Evolutionary conservation across 805 yeast species (phyloP).

Genomic region (Kockiozyma suomiensis): DNA sequence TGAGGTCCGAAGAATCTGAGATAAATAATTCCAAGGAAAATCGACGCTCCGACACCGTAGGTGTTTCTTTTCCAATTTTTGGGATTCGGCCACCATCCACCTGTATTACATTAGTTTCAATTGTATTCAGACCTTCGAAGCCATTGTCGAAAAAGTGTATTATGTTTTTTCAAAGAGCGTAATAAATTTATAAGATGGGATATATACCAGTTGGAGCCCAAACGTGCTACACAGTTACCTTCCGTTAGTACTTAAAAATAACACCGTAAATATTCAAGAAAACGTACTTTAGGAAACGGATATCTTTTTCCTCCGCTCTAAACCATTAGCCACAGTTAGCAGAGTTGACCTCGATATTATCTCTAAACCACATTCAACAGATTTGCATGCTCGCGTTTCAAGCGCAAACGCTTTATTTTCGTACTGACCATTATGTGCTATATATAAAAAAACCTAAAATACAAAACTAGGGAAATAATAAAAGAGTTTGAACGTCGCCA

Average conservation of each 20-base stretch:
- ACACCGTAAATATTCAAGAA: not conserved
- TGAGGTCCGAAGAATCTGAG: slow-evolving; percentile 19
- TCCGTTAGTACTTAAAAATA: not conserved
- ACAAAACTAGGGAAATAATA: no score
- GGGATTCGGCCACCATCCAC: slow-evolving; percentile 62
- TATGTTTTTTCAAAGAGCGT: no score
- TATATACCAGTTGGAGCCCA: slow-evolving; percentile 35
- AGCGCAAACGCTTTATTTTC: not conserved
- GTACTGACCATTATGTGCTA: not conserved
- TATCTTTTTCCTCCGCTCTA: slow-evolving; percentile 38
- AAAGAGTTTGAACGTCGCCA: no score
- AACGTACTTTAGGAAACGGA: slow-evolving; percentile 38
- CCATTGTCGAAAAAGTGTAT: no score
- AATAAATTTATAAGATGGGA: not conserved
- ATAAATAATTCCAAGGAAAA: slow-evolving; percentile 11
- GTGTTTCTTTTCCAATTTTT: slow-evolving; percentile 54
- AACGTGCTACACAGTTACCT: slow-evolving; percentile 33
- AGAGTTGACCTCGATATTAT: not conserved
- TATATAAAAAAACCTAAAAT: no score
- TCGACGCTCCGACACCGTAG: slow-evolving; percentile 45
- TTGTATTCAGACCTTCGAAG: not conserved
- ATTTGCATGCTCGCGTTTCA: not conserved
- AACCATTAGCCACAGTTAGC: not conserved
- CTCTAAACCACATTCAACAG: not conserved
- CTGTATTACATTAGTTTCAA: slow-evolving; percentile 33